phyloP scores from a whole-genome alignment of 805 yeast genomes.

The Metschnikowia kunwiensis region DNA sequence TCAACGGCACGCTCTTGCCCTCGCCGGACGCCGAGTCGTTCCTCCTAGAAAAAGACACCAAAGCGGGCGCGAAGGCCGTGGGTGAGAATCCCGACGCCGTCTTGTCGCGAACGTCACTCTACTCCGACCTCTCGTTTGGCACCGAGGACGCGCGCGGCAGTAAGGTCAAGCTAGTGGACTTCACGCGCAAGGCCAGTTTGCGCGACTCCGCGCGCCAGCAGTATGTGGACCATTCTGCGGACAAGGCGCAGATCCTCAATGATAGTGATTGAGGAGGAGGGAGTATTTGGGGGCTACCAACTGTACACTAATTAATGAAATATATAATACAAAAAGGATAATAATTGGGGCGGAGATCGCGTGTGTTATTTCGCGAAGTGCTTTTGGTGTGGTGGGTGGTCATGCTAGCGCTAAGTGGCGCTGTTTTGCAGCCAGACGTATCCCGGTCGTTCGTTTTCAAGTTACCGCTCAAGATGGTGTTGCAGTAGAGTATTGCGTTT shows the following conservation, averaged over 20 bases:
- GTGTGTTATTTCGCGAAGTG: too few species aligned
- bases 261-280: conserved; percentile 26
- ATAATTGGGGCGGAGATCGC: too few species aligned
- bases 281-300: too few species aligned
- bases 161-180: conserved; percentile 46
- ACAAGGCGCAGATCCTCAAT: conserved; percentile 34
- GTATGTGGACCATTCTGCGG: conserved; percentile 27
- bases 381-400: too few species aligned
- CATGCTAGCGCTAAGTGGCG: too few species aligned
- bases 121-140: conserved; percentile 11
- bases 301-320: too few species aligned
- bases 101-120: conserved; percentile 12
- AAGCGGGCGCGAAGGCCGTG: neutral
- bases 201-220: conserved; percentile 39
- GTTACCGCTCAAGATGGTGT: too few species aligned
- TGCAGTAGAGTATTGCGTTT: too few species aligned
- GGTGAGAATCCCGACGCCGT: neutral
- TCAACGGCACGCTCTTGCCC: conserved; percentile 6
- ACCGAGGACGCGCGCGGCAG: conserved; percentile 11
- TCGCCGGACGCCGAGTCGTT: conserved; percentile 16
- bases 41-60: conserved; percentile 2
- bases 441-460: too few species aligned
- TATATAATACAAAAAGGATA: too few species aligned
- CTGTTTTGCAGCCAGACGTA: too few species aligned
- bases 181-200: conserved; percentile 44